Evolutionary conservation across 352 stramenopile genomes (phyloP).

Genomic region (Phytophthora pini): DNA sequence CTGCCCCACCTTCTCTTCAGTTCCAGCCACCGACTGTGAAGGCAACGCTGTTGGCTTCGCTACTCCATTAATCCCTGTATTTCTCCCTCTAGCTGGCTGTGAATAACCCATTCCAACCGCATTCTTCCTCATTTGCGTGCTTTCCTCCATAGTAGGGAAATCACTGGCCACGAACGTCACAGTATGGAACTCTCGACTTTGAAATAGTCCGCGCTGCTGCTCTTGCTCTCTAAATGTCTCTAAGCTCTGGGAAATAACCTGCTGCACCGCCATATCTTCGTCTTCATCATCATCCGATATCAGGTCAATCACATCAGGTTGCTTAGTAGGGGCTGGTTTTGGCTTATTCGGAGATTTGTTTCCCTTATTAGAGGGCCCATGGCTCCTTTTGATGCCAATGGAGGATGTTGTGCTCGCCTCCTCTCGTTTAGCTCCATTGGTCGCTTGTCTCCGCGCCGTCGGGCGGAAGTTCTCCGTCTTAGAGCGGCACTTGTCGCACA

Average conservation of each 20-base stretch:
- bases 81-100: not conserved
- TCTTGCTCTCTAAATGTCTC: conserved; percentile 11
- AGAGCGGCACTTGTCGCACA: conserved; percentile 42
- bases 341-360: conserved; percentile 5
- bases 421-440: not conserved
- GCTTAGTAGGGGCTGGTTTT: conserved; percentile 9
- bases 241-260: conserved; percentile 7
- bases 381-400: too few species aligned
- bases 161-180: conserved; percentile 37
- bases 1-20: conserved; percentile 5
- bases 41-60: not conserved
- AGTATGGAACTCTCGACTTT: conserved; percentile 37
- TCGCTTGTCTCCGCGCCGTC: conserved; percentile 10
- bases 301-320: conserved; percentile 33
- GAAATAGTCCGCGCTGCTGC: conserved; percentile 11
- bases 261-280: conserved; percentile 5
- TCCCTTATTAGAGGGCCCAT: too few species aligned
- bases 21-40: conserved; percentile 1
- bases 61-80: not conserved
- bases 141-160: conserved; percentile 42
- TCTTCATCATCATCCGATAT: conserved; percentile 33
- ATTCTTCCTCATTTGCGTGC: conserved; percentile 22
- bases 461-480: conserved; percentile 14
- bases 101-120: not conserved
- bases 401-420: too few species aligned